These are phyloP conservation scores for Acrocalymma vagum DNA, from an alignment of 2,329 filamentous ascomycete genomes.

Conservation along the genomic window DNA sequence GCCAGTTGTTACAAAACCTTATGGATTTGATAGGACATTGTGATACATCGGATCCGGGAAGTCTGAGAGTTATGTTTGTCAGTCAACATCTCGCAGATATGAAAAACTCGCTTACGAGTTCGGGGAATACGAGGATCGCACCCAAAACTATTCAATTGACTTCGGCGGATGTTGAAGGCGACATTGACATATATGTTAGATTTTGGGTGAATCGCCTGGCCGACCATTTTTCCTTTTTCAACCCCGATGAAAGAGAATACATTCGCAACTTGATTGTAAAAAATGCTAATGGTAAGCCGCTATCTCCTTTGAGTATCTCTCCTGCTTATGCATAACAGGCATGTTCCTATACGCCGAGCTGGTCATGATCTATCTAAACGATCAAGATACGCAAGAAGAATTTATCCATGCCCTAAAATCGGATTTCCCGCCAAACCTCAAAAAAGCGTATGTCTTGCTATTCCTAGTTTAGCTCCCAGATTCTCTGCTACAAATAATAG, in stretches of 20 bases:
- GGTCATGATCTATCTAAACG: conserved; percentile 27
- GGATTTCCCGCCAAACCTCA: conserved; percentile 25
- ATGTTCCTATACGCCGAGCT: conserved; percentile 40
- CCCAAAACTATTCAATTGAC: conserved; percentile 22
- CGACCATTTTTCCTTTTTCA: conserved; percentile 18
- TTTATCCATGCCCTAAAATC: conserved; percentile 21
- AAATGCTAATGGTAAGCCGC: conserved; percentile 31
- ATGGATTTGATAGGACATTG: conserved; percentile 18
- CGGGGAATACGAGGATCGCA: conserved; percentile 4
- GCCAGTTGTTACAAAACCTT: conserved; percentile 24
- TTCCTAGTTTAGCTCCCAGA: background rate
- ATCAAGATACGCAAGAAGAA: conserved; percentile 19
- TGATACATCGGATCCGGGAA: conserved; percentile 23
- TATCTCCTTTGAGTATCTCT: background rate
- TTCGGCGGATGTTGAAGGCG: conserved; percentile 22
- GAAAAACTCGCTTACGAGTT: conserved; percentile 13
- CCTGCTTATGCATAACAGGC: conserved; percentile 13
- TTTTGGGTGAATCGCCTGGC: conserved; percentile 23
- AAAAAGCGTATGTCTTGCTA: conserved; percentile 27
- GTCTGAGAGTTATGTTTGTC: conserved; percentile 30
- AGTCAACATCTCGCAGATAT: conserved; percentile 37
- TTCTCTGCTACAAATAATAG: background rate
- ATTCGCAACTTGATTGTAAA: conserved; percentile 25
- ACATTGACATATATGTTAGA: conserved; percentile 26
- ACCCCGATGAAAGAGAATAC: conserved; percentile 26